These are phyloP conservation scores for Lyophyllum decastes DNA, from an alignment of 768 basidiomycete species.

Conservation along the genomic window DNA sequence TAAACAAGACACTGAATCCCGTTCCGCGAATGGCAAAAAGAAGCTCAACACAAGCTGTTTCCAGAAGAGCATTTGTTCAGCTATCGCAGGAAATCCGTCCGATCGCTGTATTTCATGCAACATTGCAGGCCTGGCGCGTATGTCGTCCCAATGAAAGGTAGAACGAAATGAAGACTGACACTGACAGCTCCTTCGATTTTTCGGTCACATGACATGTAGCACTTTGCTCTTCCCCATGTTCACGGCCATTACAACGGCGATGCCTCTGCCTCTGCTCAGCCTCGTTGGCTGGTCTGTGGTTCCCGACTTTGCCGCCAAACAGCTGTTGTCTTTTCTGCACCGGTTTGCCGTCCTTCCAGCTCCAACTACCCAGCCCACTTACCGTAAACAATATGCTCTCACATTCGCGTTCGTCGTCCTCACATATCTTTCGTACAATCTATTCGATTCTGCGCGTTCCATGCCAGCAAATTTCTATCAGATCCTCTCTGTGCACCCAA, in stretches of 20 bases:
- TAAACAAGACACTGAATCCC: no score
- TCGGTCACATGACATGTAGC: not conserved
- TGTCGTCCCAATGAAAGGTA: no score
- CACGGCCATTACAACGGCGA: conserved; percentile 6
- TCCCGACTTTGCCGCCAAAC: conserved; percentile 60
- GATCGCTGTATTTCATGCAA: no score
- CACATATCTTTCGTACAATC: conserved; percentile 66
- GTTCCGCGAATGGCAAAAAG: no score
- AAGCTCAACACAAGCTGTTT: no score
- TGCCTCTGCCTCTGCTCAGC: conserved; percentile 33
- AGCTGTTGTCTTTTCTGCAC: conserved; percentile 51
- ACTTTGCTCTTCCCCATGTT: conserved; percentile 7
- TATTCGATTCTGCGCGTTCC: conserved; percentile 55
- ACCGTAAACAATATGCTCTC: conserved; percentile 61
- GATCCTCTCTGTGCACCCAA: conserved; percentile 60
- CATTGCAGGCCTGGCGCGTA: no score
- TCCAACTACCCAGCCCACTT: conserved; percentile 37
- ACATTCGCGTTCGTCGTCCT: conserved; percentile 65
- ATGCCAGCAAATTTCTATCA: conserved; percentile 79
- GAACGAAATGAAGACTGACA: no score
- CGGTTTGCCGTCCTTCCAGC: conserved; percentile 26
- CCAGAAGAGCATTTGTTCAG: no score
- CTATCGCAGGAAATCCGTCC: no score
- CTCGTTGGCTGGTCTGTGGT: conserved; percentile 68
- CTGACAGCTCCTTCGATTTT: no score